These are phyloP conservation scores for Lactifluus rugatus DNA, from an alignment of 768 basidiomycete genomes.

Conservation along the genomic window DNA sequence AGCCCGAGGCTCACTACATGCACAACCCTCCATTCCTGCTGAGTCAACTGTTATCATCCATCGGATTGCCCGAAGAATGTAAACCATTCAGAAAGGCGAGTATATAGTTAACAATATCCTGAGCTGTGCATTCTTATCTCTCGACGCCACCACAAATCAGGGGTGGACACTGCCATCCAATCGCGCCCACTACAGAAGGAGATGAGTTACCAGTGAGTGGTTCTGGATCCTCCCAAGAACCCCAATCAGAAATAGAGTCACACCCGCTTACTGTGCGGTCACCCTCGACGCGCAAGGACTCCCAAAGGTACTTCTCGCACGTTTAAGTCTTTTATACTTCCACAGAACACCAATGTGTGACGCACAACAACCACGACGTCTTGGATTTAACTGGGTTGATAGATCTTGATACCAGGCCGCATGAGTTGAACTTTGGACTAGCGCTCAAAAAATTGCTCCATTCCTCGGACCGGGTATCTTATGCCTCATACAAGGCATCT, in stretches of 20 bases:
- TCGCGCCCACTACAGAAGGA: no score
- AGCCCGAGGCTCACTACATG: no score
- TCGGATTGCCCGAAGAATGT: no score
- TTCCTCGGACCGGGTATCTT: neutral
- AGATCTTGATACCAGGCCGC: neutral
- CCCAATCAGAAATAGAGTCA: no score
- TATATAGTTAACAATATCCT: neutral
- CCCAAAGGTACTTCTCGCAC: no score
- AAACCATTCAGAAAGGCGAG: no score
- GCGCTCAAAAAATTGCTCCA: neutral
- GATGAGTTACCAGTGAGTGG: no score
- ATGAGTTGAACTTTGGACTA: neutral
- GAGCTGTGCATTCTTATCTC: neutral
- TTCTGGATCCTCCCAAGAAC: no score
- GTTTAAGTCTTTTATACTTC: neutral
- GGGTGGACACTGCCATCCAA: neutral
- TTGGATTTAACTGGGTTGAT: neutral
- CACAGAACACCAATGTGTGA: neutral
- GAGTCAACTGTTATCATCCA: no score
- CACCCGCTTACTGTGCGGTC: no score
- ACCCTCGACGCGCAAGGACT: no score
- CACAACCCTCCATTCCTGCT: no score
- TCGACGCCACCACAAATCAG: neutral
- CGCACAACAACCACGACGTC: neutral
- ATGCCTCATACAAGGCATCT: conserved; percentile 19